phyloP scores from a whole-genome alignment of 2,329 filamentous ascomycete species.

The Exophiala bonariae region DNA sequence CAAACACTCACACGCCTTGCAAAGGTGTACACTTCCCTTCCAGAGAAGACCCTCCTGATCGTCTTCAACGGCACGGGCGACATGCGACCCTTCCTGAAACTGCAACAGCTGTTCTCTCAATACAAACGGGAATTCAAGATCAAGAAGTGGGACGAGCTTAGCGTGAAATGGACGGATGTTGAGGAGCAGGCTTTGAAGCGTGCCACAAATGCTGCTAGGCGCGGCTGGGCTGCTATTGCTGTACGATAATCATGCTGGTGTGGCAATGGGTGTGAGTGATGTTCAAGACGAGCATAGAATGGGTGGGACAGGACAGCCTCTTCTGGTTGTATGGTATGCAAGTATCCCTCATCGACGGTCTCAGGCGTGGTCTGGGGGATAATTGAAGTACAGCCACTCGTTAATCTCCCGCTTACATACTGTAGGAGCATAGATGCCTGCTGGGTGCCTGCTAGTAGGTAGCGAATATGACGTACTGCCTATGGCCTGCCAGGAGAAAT shows the following conservation, averaged over 20 bases:
- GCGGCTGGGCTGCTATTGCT: slow-evolving; percentile 59
- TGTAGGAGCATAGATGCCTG: no score
- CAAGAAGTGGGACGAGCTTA: slow-evolving; percentile 64
- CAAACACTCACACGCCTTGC: slow-evolving; percentile 53
- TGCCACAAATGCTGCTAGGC: slow-evolving; percentile 57
- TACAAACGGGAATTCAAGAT: slow-evolving; percentile 59
- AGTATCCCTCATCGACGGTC: no score
- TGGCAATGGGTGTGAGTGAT: no score
- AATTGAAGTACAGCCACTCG: no score
- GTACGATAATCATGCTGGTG: slow-evolving; percentile 58
- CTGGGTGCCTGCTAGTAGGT: no score
- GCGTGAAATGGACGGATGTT: slow-evolving; percentile 63
- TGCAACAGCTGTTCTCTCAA: slow-evolving; percentile 57
- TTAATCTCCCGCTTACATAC: no score
- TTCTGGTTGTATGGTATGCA: no score
- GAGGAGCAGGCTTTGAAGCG: slow-evolving; percentile 61
- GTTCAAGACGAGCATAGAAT: no score
- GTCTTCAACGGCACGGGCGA: slow-evolving; percentile 66
- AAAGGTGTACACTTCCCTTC: slow-evolving; percentile 56
- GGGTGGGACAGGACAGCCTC: no score
- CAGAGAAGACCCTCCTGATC: slow-evolving; percentile 57
- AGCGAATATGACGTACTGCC: no score
- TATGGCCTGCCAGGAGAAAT: no score
- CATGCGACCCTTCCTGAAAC: slow-evolving; percentile 55
- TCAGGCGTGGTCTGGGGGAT: no score